Evolutionary conservation across 257 asterid genomes (phyloP), one percentile per base, ranked within the genome.

Genomic region (Solanum sitiens): DNA sequence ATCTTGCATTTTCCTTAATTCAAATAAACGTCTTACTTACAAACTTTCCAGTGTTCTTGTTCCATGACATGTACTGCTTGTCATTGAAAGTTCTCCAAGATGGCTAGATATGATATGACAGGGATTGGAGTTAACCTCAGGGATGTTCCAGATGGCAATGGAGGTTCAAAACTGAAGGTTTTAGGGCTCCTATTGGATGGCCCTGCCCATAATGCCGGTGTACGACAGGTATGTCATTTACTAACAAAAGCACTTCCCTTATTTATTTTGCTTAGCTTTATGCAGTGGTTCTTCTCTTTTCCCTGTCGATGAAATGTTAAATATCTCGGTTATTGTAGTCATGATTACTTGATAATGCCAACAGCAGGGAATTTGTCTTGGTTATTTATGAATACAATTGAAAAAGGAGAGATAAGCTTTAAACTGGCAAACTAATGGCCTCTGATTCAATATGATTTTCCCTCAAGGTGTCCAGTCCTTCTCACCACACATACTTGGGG

Each of bases 101-200:
- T 97, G 99, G 98, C 98, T 83, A 94, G 97, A 91, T 97, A 95
- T 88, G 99, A 97, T 91, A 97, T 97, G 94, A 93, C 98, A 87
- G 98, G 99, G 87, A 95, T 97, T 85, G 99, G 99, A 87, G 91
- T 97, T 89, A 97, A 97, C 93, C 93, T 97, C 83, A 93, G 98
- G 90, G 99, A 97, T 92, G 92, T 95, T 83, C 98, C 98, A 83
- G 96, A 95, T 94, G 98, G 90, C 80, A 88, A 88, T 68, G 98
- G 98, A 90, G 92, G 86, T 88, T 87, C 90, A 88, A 95, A 92
- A 91, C 86, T 97, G 93, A 97, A 93, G 94, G 98, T 97, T 89
- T 92, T 95, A 80, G 99, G 99, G 75, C 95, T 97, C 88, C 94
- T 97, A 89, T 92, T 96, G 94, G 98, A 95, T 92, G 98, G 99